A percentile compares a stretch with the other conserved stretches of the same genome.
Conservation (phyloP, 2,329 filamentous ascomycete species). For the Fusarium sp. region DNA sequence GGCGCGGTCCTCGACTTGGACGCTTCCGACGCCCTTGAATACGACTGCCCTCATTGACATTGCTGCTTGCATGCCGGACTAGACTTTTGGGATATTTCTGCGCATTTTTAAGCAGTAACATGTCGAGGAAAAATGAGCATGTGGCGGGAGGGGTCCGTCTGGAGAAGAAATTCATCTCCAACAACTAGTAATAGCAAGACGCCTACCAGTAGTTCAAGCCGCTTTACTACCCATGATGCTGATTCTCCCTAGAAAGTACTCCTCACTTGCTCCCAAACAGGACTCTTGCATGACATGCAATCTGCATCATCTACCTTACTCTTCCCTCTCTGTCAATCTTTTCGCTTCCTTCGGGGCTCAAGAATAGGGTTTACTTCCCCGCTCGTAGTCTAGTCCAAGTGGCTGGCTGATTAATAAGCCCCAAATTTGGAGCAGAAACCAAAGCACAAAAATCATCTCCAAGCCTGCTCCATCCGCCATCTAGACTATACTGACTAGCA, state of each 20-base stretch:
- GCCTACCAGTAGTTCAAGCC: too few relatives aligned
- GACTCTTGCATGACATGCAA: background rate
- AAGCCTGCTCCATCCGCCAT: background rate
- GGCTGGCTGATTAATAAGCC: background rate
- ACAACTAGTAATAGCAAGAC: background rate
- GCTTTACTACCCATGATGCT: too few relatives aligned
- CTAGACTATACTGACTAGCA: background rate
- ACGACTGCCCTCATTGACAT: constrained; percentile 15
- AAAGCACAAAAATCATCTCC: background rate
- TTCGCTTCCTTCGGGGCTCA: background rate
- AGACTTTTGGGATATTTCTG: background rate
- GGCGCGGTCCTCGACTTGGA: constrained; percentile 2
- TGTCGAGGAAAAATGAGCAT: background rate
- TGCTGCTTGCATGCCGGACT: background rate
- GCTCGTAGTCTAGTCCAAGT: background rate
- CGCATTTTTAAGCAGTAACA: background rate
- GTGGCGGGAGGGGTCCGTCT: background rate
- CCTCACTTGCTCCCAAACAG: background rate
- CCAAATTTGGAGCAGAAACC: background rate
- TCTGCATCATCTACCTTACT: background rate
- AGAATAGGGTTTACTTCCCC: background rate
- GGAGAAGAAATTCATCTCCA: background rate
- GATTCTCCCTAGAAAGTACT: too few relatives aligned
- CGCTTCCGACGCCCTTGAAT: constrained; percentile 5
- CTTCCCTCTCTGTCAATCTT: background rate